Percentiles rank a stretch among this genome's conserved stretches.
Conservation (phyloP, 345 rosid genomes). For the Litchi chinensis region DNA sequence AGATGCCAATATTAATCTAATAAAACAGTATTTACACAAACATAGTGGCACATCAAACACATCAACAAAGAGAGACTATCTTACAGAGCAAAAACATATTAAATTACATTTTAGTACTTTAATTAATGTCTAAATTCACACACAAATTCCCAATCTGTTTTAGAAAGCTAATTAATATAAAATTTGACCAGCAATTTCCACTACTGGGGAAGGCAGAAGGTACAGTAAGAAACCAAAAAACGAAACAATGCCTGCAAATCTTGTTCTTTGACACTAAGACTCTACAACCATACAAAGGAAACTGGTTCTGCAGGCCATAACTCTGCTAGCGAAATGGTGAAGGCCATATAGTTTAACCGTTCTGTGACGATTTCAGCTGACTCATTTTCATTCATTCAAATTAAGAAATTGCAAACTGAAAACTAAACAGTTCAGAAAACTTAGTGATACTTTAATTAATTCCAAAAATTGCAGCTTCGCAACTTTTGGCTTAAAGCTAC, state of each 20-base stretch:
- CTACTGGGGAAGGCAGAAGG: background rate
- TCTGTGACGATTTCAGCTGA: background rate
- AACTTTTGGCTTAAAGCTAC: background rate
- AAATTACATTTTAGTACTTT: background rate
- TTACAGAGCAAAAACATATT: background rate
- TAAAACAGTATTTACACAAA: background rate
- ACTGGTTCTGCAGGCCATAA: no score
- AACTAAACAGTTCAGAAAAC: background rate
- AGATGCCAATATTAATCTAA: background rate
- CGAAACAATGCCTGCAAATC: background rate
- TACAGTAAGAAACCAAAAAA: background rate
- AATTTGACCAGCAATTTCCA: background rate
- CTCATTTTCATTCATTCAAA: background rate
- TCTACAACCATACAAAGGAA: background rate
- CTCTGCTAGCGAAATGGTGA: no score
- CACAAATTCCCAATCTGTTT: background rate
- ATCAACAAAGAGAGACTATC: background rate
- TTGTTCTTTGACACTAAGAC: background rate
- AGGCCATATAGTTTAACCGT: no score
- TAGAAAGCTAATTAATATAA: background rate
- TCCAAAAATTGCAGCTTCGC: background rate
- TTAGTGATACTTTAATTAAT: background rate
- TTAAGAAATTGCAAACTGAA: background rate
- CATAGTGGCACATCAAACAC: background rate
- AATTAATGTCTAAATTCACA: background rate